A percentile compares a stretch with the other conserved stretches of the same genome.
Conservation (phyloP, 1,284 basidiomycete genomes). For the Boletus albobrunnescens region DNA sequence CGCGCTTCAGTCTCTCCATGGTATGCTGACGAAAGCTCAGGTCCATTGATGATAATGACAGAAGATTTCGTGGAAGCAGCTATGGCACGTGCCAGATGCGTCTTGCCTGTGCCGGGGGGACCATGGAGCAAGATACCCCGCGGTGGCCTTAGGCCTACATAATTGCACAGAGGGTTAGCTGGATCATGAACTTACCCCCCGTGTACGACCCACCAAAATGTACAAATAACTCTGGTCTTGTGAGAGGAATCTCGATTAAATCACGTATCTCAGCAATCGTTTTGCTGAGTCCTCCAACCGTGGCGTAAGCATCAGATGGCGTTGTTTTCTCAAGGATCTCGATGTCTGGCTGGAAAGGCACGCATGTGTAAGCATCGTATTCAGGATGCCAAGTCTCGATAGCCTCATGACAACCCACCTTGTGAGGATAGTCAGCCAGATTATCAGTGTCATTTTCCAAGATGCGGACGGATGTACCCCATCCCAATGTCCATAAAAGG, state of each 20-base stretch:
- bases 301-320: slow-evolving; percentile 56
- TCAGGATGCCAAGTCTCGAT: slow-evolving; percentile 5
- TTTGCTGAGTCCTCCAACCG: slow-evolving; percentile 84
- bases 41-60: slow-evolving; percentile 88
- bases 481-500: slow-evolving; percentile 55
- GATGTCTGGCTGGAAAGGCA: slow-evolving; percentile 38
- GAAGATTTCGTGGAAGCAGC: slow-evolving; percentile 76
- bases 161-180: slow-evolving; percentile 10
- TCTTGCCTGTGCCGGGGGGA: slow-evolving; percentile 93
- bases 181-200: slow-evolving; percentile 3
- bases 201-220: slow-evolving; percentile 65
- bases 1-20: slow-evolving; percentile 96
- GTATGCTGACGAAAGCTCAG: slow-evolving; percentile 90
- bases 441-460: slow-evolving; percentile 34
- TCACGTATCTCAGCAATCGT: slow-evolving; percentile 90
- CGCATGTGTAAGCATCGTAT: slow-evolving; percentile 13
- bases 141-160: slow-evolving; percentile 78
- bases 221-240: slow-evolving; percentile 83
- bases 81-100: slow-evolving; percentile 87
- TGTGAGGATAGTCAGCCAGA: slow-evolving; percentile 23
- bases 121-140: slow-evolving; percentile 88
- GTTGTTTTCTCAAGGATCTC: slow-evolving; percentile 43
- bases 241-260: slow-evolving; percentile 92
- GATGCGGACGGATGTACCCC: slow-evolving; percentile 57
- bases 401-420: slow-evolving; percentile 25